These are phyloP conservation scores for Kurtzmaniella quercitrusa DNA, from an alignment of 1,139 yeast genomes.

Conservation along the genomic window DNA sequence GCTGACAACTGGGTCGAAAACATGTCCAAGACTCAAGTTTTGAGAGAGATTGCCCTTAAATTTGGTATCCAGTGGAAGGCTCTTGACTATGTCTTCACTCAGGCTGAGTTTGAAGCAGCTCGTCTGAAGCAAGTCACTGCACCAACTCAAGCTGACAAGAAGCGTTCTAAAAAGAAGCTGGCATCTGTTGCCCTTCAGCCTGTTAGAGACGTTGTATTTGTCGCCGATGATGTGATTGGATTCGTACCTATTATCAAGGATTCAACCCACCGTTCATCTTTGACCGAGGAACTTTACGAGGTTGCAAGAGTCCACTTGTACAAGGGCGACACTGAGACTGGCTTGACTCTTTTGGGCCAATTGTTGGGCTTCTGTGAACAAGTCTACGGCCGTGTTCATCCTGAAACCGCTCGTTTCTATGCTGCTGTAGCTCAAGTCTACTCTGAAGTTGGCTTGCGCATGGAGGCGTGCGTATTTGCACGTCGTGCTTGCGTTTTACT, in stretches of 20 bases:
- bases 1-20: conserved; percentile 43
- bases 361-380: conserved; percentile 75
- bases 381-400: conserved; percentile 76
- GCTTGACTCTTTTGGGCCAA: conserved; percentile 60
- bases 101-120: conserved; percentile 38
- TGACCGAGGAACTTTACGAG: conserved; percentile 77
- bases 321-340: conserved; percentile 43
- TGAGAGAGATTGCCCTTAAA: conserved; percentile 71
- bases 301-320: conserved; percentile 54
- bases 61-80: conserved; percentile 85
- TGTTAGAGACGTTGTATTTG: conserved; percentile 40
- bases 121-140: conserved; percentile 14
- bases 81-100: conserved; percentile 47
- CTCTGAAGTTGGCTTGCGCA: conserved; percentile 53
- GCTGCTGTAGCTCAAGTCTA: conserved; percentile 62
- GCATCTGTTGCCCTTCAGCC: conserved; percentile 16
- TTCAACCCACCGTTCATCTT: conserved; percentile 58
- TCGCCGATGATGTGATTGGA: conserved; percentile 58
- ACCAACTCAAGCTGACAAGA: conserved; percentile 12
- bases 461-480: conserved; percentile 63
- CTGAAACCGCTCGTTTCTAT: conserved; percentile 73
- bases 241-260: conserved; percentile 74
- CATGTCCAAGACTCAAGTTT: conserved; percentile 41
- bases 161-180: conserved; percentile 26
- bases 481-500: conserved; percentile 70